A percentile compares a stretch with the other conserved stretches of the same genome.
phyloP scores from a whole-genome alignment of 345 rosid genomes.

The Nephelium lappaceum region DNA sequence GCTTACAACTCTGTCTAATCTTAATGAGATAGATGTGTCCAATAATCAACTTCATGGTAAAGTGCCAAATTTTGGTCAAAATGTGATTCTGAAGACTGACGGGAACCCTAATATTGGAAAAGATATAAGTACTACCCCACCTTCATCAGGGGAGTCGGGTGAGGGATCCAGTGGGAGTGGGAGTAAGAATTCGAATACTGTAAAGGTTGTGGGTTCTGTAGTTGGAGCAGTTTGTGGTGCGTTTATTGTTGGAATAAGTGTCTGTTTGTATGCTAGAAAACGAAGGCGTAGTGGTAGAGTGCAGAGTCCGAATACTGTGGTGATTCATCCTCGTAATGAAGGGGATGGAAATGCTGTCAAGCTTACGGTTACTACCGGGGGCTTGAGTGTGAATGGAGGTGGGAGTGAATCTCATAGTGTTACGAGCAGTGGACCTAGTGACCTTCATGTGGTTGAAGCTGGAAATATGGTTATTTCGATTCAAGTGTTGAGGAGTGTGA shows the following conservation, averaged over 20 bases:
- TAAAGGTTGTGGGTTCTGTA: constrained; percentile 54
- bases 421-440: constrained; percentile 22
- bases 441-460: constrained; percentile 25
- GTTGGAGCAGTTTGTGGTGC: constrained; percentile 48
- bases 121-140: constrained; percentile 21
- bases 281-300: constrained; percentile 48
- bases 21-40: constrained; percentile 52
- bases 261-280: constrained; percentile 42
- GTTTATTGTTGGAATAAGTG: constrained; percentile 46
- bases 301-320: constrained; percentile 46
- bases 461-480: constrained; percentile 27
- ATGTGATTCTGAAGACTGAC: constrained; percentile 28
- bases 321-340: constrained; percentile 42
- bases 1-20: constrained; percentile 44
- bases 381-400: constrained; percentile 25
- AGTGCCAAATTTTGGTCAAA: constrained; percentile 40
- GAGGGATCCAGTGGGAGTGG: constrained; percentile 28
- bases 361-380: constrained; percentile 30
- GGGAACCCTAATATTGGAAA: constrained; percentile 64
- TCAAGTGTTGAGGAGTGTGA: constrained; percentile 42
- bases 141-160: constrained; percentile 7
- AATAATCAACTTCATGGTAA: constrained; percentile 54
- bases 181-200: constrained; percentile 41
- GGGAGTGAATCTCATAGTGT: constrained; percentile 17
- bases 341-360: constrained; percentile 42